Evolutionary conservation across 2,329 filamentous ascomycete species (phyloP).

Genomic region (Basipetospora sp.): DNA sequence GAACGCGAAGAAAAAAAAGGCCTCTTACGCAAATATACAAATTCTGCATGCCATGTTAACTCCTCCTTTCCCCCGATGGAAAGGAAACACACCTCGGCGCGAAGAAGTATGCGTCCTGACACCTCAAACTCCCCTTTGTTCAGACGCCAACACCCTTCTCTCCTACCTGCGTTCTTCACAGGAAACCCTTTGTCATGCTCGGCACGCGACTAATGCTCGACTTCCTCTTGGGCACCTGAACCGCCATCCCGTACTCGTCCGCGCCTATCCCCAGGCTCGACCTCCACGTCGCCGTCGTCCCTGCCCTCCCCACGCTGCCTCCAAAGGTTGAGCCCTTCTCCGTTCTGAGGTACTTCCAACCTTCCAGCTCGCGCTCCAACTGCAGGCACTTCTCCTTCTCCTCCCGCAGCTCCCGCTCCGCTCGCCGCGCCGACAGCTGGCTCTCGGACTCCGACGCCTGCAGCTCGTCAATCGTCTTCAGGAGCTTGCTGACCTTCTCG

Average conservation of each 20-base stretch:
- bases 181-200: constrained; percentile 66
- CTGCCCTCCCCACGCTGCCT: constrained; percentile 15
- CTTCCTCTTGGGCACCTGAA: constrained; percentile 50
- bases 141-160: too few relatives aligned
- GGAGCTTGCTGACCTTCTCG: constrained; percentile 79
- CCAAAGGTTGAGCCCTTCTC: constrained; percentile 38
- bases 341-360: constrained; percentile 61
- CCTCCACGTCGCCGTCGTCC: constrained; percentile 30
- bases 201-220: constrained; percentile 47
- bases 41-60: too few relatives aligned
- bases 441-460: constrained; percentile 72
- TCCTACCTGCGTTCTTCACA: constrained; percentile 33
- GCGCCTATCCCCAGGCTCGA: constrained; percentile 20
- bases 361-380: constrained; percentile 78
- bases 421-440: constrained; percentile 68
- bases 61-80: too few relatives aligned
- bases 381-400: constrained; percentile 68
- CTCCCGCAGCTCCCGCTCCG: constrained; percentile 78
- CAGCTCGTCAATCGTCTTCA: constrained; percentile 83
- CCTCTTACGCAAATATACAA: too few relatives aligned
- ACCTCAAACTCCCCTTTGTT: not conserved
- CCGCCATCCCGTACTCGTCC: constrained; percentile 25
- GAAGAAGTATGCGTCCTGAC: not conserved
- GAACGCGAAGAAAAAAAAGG: too few relatives aligned
- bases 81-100: too few relatives aligned